Evolutionary conservation across 164 flowering plant species (phyloP).

Genomic region (Chimonanthus praecox): DNA sequence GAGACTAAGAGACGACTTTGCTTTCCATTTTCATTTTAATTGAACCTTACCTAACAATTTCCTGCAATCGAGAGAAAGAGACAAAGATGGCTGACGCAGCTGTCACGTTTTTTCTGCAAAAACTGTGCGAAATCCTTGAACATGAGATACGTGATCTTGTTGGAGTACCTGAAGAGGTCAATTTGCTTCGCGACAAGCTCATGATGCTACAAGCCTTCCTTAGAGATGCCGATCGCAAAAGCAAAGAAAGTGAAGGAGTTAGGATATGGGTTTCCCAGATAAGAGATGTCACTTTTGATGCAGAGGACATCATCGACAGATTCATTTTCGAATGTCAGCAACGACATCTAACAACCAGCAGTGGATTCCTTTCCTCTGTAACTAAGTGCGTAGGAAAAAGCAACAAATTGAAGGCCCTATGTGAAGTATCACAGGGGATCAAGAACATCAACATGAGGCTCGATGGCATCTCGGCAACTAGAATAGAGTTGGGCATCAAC

Average conservation of each 20-base stretch:
- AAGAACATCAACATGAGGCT: slow-evolving; percentile 29
- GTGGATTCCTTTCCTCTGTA: background rate
- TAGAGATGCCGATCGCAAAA: background rate
- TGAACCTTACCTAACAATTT: too few relatives aligned
- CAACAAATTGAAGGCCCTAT: slow-evolving; percentile 13
- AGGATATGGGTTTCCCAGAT: background rate
- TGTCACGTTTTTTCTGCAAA: background rate
- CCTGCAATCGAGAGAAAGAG: background rate
- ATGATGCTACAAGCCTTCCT: background rate
- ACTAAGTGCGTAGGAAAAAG: slow-evolving; percentile 13
- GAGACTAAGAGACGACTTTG: too few relatives aligned
- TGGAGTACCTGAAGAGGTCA: background rate
- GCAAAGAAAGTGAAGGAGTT: background rate
- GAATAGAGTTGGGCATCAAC: background rate
- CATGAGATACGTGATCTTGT: background rate
- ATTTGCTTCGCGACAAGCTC: background rate
- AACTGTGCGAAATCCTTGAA: background rate
- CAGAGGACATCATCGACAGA: slow-evolving; percentile 7
- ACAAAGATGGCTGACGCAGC: slow-evolving; percentile 5
- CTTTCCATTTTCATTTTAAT: too few relatives aligned
- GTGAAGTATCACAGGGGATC: slow-evolving; percentile 27
- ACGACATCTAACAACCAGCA: too few relatives aligned
- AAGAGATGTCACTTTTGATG: background rate
- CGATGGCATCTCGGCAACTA: slow-evolving; percentile 1
- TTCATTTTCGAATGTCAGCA: background rate